Conservation (phyloP, 495 filamentous ascomycete genomes). For the Neurospora africana region DNA sequence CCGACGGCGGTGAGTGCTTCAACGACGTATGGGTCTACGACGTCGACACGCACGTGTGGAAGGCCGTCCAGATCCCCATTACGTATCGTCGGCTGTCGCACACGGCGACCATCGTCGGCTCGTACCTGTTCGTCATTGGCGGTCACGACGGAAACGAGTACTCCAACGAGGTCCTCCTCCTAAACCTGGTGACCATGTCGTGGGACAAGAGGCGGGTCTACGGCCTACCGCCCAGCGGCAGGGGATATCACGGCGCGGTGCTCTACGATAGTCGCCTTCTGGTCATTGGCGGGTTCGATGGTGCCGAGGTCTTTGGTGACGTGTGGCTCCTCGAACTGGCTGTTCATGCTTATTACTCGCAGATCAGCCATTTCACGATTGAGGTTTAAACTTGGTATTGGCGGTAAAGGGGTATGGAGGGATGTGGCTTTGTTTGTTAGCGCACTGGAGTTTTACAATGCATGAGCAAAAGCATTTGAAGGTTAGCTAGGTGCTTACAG, state of each 20-base stretch:
- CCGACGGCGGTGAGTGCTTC: slow-evolving; percentile 56
- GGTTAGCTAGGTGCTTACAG: neutral
- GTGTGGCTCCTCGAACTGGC: slow-evolving; percentile 54
- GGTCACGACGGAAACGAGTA: slow-evolving; percentile 60
- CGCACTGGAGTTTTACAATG: neutral
- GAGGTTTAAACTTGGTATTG: slow-evolving; percentile 36
- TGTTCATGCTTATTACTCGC: slow-evolving; percentile 56
- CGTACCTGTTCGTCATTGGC: slow-evolving; percentile 55
- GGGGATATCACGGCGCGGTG: slow-evolving; percentile 54
- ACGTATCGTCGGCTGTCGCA: slow-evolving; percentile 51
- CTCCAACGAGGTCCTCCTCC: slow-evolving; percentile 50
- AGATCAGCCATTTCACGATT: slow-evolving; percentile 57
- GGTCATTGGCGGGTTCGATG: slow-evolving; percentile 55
- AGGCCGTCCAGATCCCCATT: slow-evolving; percentile 38
- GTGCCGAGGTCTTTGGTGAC: slow-evolving; percentile 51
- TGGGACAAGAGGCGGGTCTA: slow-evolving; percentile 55
- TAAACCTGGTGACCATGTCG: slow-evolving; percentile 58
- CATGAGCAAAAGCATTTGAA: neutral
- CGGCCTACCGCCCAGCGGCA: slow-evolving; percentile 47
- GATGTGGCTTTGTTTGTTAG: neutral
- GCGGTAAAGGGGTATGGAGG: neutral
- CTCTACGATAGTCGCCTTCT: slow-evolving; percentile 50
- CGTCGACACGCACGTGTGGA: slow-evolving; percentile 46
- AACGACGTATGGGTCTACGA: slow-evolving; percentile 61
- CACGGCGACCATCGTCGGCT: slow-evolving; percentile 54